Evolutionary conservation across 352 stramenopile genomes (phyloP).

Genomic region (Phytophthora hibernalis): DNA sequence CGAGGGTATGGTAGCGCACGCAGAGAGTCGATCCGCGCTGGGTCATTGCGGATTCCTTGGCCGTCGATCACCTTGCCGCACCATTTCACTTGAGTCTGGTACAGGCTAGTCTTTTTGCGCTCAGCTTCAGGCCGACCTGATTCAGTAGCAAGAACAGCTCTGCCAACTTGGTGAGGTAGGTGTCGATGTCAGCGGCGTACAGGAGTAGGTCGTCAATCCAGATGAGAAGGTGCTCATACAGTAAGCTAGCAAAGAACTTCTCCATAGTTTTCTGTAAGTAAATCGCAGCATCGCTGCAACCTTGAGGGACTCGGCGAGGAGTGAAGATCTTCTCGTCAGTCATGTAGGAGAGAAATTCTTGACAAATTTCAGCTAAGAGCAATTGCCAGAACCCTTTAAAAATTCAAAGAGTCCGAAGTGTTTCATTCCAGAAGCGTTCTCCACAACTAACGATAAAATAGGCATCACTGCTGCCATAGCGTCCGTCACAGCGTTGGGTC

Average conservation of each 20-base stretch:
- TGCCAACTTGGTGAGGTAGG: constrained; percentile 29
- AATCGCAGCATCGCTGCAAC: constrained; percentile 5
- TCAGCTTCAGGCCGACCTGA: no score
- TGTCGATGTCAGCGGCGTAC: constrained; percentile 26
- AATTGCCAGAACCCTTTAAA: constrained; percentile 8
- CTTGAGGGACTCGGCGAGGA: constrained; percentile 21
- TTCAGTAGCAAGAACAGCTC: constrained; percentile 28
- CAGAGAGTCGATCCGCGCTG: no score
- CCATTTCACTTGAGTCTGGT: no score
- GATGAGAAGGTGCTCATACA: constrained; percentile 22
- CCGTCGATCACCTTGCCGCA: no score
- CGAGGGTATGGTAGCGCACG: no score
- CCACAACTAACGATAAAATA: background rate
- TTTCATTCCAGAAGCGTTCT: constrained; percentile 4
- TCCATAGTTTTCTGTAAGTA: constrained; percentile 21
- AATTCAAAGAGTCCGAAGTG: constrained; percentile 9
- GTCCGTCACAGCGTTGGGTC: background rate
- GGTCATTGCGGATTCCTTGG: no score
- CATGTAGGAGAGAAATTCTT: constrained; percentile 25
- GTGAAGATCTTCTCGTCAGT: constrained; percentile 30
- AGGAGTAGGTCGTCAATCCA: constrained; percentile 45
- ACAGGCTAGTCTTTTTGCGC: no score
- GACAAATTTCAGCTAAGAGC: background rate
- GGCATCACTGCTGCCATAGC: background rate
- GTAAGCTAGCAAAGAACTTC: constrained; percentile 5